Percentiles rank a stretch among this genome's conserved stretches.
These are phyloP conservation scores for Sordaria brevicollis DNA, from an alignment of 495 filamentous ascomycete genomes.

Conservation along the genomic window DNA sequence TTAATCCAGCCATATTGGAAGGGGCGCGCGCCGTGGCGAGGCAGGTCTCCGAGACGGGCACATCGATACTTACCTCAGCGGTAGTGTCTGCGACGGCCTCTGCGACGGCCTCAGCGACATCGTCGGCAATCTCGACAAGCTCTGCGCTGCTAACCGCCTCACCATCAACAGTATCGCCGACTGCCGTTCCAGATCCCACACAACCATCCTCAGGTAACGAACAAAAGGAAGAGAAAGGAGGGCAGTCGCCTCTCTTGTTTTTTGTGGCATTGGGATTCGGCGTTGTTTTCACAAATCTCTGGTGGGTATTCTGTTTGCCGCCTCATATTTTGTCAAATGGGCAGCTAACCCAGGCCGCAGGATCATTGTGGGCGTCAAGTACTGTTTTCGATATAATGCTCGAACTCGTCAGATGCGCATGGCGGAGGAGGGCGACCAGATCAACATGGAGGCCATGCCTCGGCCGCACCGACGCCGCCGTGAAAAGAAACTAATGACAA, in stretches of 20 bases:
- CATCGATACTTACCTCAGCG: not conserved
- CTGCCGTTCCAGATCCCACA: not conserved
- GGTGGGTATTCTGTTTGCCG: conserved; percentile 45
- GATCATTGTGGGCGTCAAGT: conserved; percentile 99
- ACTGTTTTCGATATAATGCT: conserved; percentile 97
- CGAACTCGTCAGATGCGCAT: conserved; percentile 71
- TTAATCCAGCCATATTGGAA: conserved; percentile 17
- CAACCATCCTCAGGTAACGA: conserved; percentile 2
- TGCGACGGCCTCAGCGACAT: not conserved
- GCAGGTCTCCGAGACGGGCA: conserved; percentile 7
- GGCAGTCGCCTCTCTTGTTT: conserved; percentile 80
- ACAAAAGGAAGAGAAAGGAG: conserved; percentile 7
- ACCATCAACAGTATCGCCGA: not conserved
- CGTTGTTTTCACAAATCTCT: conserved; percentile 97
- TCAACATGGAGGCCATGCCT: conserved; percentile 72
- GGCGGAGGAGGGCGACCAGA: conserved; percentile 80
- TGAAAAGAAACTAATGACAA: conserved; percentile 96
- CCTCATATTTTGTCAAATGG: not conserved
- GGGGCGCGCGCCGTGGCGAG: conserved; percentile 16
- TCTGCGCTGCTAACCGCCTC: not conserved
- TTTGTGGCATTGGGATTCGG: conserved; percentile 97
- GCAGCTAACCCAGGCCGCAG: conserved; percentile 39
- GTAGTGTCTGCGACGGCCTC: not conserved
- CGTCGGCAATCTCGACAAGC: not conserved
- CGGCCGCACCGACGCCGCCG: conserved; percentile 68